phyloP scores from a whole-genome alignment of 2,329 filamentous ascomycete species.

The Tolypocladium endophyticum region DNA sequence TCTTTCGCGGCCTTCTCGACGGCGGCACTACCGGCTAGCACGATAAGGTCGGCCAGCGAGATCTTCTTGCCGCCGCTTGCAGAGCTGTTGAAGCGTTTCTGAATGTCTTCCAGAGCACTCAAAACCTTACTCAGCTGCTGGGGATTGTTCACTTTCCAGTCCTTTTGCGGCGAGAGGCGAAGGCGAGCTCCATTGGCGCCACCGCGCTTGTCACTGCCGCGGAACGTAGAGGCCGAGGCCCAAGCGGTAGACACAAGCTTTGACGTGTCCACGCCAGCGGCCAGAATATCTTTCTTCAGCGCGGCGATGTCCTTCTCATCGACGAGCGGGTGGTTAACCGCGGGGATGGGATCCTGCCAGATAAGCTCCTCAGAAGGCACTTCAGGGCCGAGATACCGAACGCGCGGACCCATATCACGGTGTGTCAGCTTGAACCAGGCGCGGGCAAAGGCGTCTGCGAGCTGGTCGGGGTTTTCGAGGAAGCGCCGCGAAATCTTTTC shows the following conservation, averaged over 20 bases:
- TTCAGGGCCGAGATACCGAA: conserved; percentile 66
- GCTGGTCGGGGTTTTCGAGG: conserved; percentile 56
- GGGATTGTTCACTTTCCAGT: conserved; percentile 69
- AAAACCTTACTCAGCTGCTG: conserved; percentile 53
- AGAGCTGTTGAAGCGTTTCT: conserved; percentile 55
- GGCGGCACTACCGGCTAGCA: conserved; percentile 60
- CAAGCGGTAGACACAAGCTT: conserved; percentile 58
- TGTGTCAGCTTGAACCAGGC: conserved; percentile 81
- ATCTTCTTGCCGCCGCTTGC: conserved; percentile 55
- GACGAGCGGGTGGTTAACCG: conserved; percentile 44
- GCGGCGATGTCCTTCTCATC: conserved; percentile 50
- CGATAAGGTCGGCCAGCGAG: conserved; percentile 69
- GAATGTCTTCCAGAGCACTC: conserved; percentile 49
- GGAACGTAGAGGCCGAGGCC: conserved; percentile 63
- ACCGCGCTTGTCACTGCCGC: conserved; percentile 68
- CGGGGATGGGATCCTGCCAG: conserved; percentile 67
- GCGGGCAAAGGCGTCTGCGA: conserved; percentile 57
- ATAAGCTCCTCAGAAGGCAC: conserved; percentile 56
- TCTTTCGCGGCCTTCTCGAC: conserved; percentile 58
- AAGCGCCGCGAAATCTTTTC: conserved; percentile 67
- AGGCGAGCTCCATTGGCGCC: conserved; percentile 75
- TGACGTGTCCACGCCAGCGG: conserved; percentile 45
- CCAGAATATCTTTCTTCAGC: conserved; percentile 60
- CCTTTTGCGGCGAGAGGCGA: conserved; percentile 59
- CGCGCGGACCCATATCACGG: conserved; percentile 64